Evolutionary conservation across 2,329 filamentous ascomycete species (phyloP), one percentile per base, ranked within the genome.

Genomic region (Endoconidiophora laricicola): DNA sequence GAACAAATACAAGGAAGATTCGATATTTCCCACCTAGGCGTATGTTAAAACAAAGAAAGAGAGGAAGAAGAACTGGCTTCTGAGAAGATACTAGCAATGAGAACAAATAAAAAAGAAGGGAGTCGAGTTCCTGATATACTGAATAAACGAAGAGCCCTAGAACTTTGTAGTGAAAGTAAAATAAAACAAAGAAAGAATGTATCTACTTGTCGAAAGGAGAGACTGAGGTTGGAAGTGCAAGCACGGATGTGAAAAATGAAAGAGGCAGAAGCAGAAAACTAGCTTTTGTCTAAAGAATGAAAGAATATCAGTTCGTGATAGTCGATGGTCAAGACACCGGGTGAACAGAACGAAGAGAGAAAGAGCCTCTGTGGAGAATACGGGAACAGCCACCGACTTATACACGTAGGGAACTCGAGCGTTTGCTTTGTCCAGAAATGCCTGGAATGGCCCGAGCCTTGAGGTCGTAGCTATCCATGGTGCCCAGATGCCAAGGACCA

Each of bases 201-300:
- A 48, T 39, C 47, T 16, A 44, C 47, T 44, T 49, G 29, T 49
- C 47, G 44, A 49, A 49, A 49, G 47, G 29, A 49, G 37, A n/a
- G 40, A 43, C 16, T 18, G 23, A 24, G 36, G 33, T 10, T 18
- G 16, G 38, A 44, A 38, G 26, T 14, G 29, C 29, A 33, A 33
- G 29, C 29, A 33, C 29, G 7, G 9, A 33, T 12, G 29, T 12
- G 2, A 9, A 33, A 33, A 47, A 39, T 18, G 37, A 47, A 16
- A 29, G 38, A 49, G 38, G 33, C 39, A 44, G n/a, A 44, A 33
- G 7, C 4, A 37, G 36, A 43, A 49, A 49, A 22, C 46, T 38
- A 49, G 40, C 38, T 20, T 48, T 48, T 41, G 47, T 49, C 41
- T 12, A 16, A 44, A 22, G 22, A 49, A 49, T 20, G 44, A 16